Evolutionary conservation across 192 early-diverging fungal species (phyloP), one percentile per base, ranked within the genome.

Genomic region (Rhizoclosmatium globosum): DNA sequence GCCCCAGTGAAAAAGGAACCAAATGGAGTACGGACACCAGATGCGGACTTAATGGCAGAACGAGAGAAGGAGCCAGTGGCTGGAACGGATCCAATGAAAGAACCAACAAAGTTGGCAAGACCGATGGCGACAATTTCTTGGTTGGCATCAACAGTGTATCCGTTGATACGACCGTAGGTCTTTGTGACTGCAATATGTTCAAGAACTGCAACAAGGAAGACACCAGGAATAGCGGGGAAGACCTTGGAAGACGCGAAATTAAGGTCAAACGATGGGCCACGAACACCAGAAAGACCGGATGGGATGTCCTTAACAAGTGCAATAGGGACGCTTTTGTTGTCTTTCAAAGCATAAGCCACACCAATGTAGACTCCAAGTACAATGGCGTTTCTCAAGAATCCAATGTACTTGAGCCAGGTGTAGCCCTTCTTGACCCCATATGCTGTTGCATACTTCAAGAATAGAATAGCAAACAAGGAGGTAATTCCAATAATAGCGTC

Each of bases 21-120:
- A 39, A 95, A 80, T 4, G 95, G 95, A 6, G 94, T 92, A 56
- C 91, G 87, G 42, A 93, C 92, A 13, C 97, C 97, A 9, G 95
- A 94, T 78, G 92, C 90, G 73, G 94, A 88, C 85, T 96, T 31
- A 31, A 31, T 31, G 31, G 31, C 31, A 31, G 31, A 31, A 31
- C 97, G 92, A 11, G 95, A 96, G 87, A 98, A 97, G 4, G 95
- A 96, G 50, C 96, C 97, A 17, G 97, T 97, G 1, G 94, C 89
- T 23, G 96, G 92, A 85, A 93, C 96, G 7, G 89, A 93, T 68
- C 92, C 88, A 82, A 98, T 93, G 83, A 97, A 96, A 6, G 93
- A 92, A 7, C 91, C 94, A 78, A 94, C 79, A 38, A 94, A 78
- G 86, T 98, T 98, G 41, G 94, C 92, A n/a, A 92, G 23, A 43